Conservation (phyloP, 2,329 filamentous ascomycete genomes). For the Fusarium buxicola region DNA sequence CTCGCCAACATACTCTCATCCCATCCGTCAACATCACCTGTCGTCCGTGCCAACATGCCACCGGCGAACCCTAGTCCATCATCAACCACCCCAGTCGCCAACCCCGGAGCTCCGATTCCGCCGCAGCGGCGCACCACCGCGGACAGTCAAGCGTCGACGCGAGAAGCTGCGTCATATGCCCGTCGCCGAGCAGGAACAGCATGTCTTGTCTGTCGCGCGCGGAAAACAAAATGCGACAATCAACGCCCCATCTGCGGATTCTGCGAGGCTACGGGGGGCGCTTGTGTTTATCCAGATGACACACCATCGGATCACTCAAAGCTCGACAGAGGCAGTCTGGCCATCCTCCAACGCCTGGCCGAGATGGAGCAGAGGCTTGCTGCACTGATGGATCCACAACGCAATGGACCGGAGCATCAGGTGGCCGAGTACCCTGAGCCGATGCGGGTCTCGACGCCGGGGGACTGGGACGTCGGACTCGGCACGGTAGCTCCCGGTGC, state of each 20-base stretch:
- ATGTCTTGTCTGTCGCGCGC: conserved; percentile 23
- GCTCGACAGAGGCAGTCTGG: conserved; percentile 36
- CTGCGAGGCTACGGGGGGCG: conserved; percentile 29
- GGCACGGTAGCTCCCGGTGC: too few species aligned
- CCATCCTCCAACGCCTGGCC: conserved; percentile 30
- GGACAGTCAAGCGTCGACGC: neutral
- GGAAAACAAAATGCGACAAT: conserved; percentile 41
- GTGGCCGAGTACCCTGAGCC: too few species aligned
- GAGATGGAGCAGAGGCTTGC: conserved; percentile 29
- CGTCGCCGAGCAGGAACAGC: conserved; percentile 23
- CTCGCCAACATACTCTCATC: conserved; percentile 30
- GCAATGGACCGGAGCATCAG: too few species aligned
- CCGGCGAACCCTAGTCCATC: neutral
- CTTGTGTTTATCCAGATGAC: conserved; percentile 37
- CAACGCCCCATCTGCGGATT: conserved; percentile 36
- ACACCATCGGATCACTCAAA: conserved; percentile 28
- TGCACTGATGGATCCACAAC: conserved; percentile 4
- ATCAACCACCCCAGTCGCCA: neutral
- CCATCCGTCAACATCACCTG: conserved; percentile 14
- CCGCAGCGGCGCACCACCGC: too few species aligned
- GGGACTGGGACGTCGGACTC: too few species aligned
- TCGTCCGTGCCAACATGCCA: neutral
- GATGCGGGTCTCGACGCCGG: too few species aligned
- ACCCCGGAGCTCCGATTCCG: too few species aligned
- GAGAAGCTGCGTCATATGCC: neutral